phyloP scores from a whole-genome alignment of 2,329 filamentous ascomycete species.

The Exophiala dermatitidis region DNA sequence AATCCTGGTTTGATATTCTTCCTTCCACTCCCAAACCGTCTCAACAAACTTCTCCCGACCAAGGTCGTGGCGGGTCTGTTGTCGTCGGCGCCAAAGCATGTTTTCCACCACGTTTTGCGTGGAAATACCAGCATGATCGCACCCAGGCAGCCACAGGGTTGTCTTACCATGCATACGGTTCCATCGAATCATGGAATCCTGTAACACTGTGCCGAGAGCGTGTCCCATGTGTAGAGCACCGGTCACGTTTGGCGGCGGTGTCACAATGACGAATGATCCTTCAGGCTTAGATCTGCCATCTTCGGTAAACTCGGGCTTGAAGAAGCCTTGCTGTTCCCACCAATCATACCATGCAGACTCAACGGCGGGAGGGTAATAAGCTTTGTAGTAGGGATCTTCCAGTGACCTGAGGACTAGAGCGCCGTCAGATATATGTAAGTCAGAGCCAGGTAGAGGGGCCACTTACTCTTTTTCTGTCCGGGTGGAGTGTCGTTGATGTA shows the following conservation, averaged over 20 bases:
- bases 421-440: too few species aligned
- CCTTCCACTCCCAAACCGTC: slow-evolving; percentile 89
- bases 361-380: slow-evolving; percentile 84
- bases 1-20: slow-evolving; percentile 84
- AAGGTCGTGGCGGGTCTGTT: slow-evolving; percentile 85
- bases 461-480: too few species aligned
- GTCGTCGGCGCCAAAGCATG: slow-evolving; percentile 80
- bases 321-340: slow-evolving; percentile 96
- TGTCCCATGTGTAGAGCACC: slow-evolving; percentile 90
- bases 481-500: too few species aligned
- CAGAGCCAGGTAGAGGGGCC: too few species aligned
- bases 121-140: slow-evolving; percentile 92
- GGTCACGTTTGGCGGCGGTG: slow-evolving; percentile 93
- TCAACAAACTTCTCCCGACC: slow-evolving; percentile 74
- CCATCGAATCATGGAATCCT: slow-evolving; percentile 84
- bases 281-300: slow-evolving; percentile 73
- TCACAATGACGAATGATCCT: slow-evolving; percentile 82
- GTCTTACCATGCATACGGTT: slow-evolving; percentile 85
- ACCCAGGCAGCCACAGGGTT: slow-evolving; percentile 80
- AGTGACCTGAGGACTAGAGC: too few species aligned
- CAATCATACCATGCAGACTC: slow-evolving; percentile 90
- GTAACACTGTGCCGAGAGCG: slow-evolving; percentile 75
- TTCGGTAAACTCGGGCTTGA: slow-evolving; percentile 71
- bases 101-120: slow-evolving; percentile 97
- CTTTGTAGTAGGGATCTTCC: slow-evolving; percentile 46